Evolutionary conservation across 306 rosid genomes (phyloP).

Genomic region (Potentilla sterilis): DNA sequence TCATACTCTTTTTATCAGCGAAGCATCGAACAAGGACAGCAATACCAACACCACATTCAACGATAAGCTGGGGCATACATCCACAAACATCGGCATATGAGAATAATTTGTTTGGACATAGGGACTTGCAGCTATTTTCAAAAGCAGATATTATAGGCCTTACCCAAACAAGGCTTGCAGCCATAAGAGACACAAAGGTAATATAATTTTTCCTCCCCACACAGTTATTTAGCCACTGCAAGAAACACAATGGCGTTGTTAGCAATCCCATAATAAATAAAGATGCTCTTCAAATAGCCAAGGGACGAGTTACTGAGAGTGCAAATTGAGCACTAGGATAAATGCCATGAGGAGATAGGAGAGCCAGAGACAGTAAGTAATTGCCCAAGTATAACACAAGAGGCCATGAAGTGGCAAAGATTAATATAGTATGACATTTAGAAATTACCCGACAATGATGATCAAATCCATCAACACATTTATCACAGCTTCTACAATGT

Average conservation of each 20-base stretch:
- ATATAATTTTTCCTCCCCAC: conserved; percentile 80
- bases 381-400: not conserved
- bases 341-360: not conserved
- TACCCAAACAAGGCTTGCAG: conserved; percentile 77
- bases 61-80: conserved; percentile 50
- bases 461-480: conserved; percentile 87
- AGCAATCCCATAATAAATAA: not conserved
- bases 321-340: not conserved
- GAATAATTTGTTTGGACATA: not conserved
- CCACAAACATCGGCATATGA: not conserved
- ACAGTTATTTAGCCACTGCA: conserved; percentile 89
- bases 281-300: not conserved
- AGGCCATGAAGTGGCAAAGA: not conserved
- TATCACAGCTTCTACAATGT: conserved; percentile 84
- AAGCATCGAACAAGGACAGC: conserved; percentile 78
- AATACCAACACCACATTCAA: conserved; percentile 77
- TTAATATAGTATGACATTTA: not conserved
- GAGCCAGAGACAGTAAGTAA: not conserved
- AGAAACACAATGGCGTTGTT: conserved; percentile 23
- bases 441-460: conserved; percentile 76
- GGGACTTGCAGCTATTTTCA: not conserved
- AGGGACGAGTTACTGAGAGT: not conserved
- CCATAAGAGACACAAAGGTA: conserved; percentile 80
- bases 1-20: conserved; percentile 63
- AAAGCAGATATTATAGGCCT: conserved; percentile 19